Base-by-base conservation (phyloP, 192 early-diverging fungal species). In the Umbelopsis sp. region DNA sequence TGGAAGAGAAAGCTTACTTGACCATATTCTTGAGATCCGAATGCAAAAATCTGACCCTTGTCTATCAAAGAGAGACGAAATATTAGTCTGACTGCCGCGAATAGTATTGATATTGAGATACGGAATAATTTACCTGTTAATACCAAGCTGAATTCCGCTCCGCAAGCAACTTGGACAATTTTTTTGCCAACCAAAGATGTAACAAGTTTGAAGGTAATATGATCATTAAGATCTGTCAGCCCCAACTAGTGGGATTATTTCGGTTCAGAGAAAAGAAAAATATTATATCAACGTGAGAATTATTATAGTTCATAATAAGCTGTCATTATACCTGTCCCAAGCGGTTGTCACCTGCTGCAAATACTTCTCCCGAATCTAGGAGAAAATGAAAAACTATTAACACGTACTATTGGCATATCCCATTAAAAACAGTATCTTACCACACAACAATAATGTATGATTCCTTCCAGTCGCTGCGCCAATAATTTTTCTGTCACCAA, bases 1-100 rank as follows among this genome's bases (percentile, higher is more conserved):
- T 1, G 5, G 12, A 41, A 41, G 5, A 6, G 12, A 4, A 54
- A 17, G 11, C 49, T 51, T 74, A 79, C 82, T 77, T 85, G 81
- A 12, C 84, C 84, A 66, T 78, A 81, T 67, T 85, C 84, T 45
- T 78, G 84, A 10, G 81, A 83, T 52, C 84, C 84, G 56, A 85
- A 85, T 1, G 84, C 77, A 69, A 66, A 83, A 26, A 83, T 66
- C 45, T 83, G 75, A 7, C 82, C 81, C 49, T 83, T 83, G 20
- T 85, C 84, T 41, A 53, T 72, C 8, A 24, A 4, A 29, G 31
- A 21, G 11, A 50, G n/a, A 41, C 25, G 11, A 5, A 52, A 14
- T 12, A 6, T 10, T 31, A 70, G 20, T 49, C 0, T 29, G 66
- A 34, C 10, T 66, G 7, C 12, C 36, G 36, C 0, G 4, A 66